Conservation (phyloP, 176 grass and related monocot genomes). For the Thinopyrum elongatum region DNA sequence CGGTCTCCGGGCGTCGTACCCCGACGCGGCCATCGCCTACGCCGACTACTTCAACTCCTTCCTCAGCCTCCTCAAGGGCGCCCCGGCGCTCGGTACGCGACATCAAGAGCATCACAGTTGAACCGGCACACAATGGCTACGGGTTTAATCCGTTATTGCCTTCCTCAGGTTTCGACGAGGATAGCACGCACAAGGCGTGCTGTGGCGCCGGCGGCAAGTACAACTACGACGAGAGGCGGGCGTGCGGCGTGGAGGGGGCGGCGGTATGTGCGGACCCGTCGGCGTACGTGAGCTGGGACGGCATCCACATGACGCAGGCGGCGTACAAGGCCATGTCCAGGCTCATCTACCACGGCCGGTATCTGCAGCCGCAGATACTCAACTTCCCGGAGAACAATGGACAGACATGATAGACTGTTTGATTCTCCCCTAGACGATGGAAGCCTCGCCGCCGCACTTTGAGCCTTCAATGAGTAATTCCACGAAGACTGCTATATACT, state of each 20-base stretch:
- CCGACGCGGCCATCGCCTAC: constrained; percentile 56
- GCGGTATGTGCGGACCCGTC: constrained; percentile 51
- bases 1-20: constrained; percentile 32
- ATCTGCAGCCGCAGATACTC: constrained; percentile 49
- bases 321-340: constrained; percentile 62
- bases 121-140: too few species aligned
- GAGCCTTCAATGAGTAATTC: background rate
- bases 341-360: constrained; percentile 45
- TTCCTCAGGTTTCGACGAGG: constrained; percentile 46
- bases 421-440: background rate
- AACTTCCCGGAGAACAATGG: constrained; percentile 14
- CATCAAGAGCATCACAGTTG: too few species aligned
- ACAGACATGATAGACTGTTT: background rate
- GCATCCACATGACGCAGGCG: constrained; percentile 82
- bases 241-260: constrained; percentile 58
- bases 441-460: background rate
- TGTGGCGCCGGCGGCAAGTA: constrained; percentile 63
- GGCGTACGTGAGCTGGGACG: constrained; percentile 76
- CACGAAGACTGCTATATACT: too few species aligned
- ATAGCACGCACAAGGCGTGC: constrained; percentile 56
- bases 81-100: constrained; percentile 17
- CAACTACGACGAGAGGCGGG: constrained; percentile 56
- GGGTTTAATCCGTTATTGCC: too few species aligned
- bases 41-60: constrained; percentile 85
- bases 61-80: constrained; percentile 50